These are phyloP conservation scores for Kluyveromyces sp. DNA, from an alignment of 1,139 yeast genomes.

Conservation along the genomic window DNA sequence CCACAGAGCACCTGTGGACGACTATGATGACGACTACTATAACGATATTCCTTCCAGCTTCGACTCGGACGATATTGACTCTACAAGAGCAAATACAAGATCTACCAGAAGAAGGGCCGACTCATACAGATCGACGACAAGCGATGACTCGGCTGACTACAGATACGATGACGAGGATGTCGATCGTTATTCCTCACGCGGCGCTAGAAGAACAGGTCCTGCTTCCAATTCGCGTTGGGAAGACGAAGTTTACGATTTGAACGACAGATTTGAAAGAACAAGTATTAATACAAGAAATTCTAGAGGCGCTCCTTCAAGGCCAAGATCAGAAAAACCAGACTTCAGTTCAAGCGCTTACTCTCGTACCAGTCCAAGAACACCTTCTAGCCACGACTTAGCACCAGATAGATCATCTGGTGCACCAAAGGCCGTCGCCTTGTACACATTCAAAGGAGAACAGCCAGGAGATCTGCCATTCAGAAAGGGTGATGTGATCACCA, in stretches of 20 bases:
- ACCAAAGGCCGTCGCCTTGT: conserved; percentile 84
- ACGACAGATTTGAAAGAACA: conserved; percentile 32
- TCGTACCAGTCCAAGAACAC: not conserved
- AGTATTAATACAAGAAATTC: conserved; percentile 23
- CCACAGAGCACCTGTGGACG: conserved; percentile 44
- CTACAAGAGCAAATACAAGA: conserved; percentile 25
- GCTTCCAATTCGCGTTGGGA: conserved; percentile 55
- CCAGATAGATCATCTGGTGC: conserved; percentile 35
- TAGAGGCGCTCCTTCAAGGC: conserved; percentile 32
- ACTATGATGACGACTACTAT: conserved; percentile 50
- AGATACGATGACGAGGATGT: conserved; percentile 16
- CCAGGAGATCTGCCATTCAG: conserved; percentile 83
- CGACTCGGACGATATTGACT: conserved; percentile 20
- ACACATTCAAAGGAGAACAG: conserved; percentile 85
- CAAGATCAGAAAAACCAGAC: conserved; percentile 47
- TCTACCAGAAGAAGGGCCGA: conserved; percentile 25
- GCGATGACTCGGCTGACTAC: conserved; percentile 32
- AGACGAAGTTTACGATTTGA: conserved; percentile 57
- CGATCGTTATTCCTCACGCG: conserved; percentile 9
- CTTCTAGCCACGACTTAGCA: conserved; percentile 5
- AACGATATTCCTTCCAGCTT: conserved; percentile 31
- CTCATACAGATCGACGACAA: conserved; percentile 36
- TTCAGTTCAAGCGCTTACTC: conserved; percentile 19
- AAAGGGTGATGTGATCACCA: conserved; percentile 92
- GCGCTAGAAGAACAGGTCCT: conserved; percentile 11